Evolutionary conservation across 768 basidiomycete species (phyloP).

Genomic region (Suillus weaverae): DNA sequence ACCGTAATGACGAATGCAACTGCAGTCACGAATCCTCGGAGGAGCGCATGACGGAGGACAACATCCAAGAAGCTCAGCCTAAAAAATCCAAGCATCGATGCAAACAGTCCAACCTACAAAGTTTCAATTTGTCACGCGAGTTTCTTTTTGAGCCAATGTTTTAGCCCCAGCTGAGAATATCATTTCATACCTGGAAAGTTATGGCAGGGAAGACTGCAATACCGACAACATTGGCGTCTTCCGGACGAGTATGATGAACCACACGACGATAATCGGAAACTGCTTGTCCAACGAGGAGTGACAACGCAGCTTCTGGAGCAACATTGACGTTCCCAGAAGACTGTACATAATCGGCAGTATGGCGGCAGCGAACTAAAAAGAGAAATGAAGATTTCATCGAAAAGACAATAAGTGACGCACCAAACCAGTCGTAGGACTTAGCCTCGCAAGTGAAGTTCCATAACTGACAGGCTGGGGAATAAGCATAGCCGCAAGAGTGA

Average conservation of each 20-base stretch:
- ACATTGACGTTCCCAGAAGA: conserved; percentile 85
- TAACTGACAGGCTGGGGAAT: conserved; percentile 91
- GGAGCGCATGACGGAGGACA: conserved; percentile 82
- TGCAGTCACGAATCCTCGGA: conserved; percentile 86
- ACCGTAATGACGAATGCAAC: conserved; percentile 84
- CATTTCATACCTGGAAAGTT: conserved; percentile 74
- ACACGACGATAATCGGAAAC: conserved; percentile 64
- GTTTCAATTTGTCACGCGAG: neutral
- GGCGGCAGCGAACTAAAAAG: conserved; percentile 75
- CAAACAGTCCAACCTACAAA: conserved; percentile 77
- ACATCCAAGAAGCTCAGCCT: conserved; percentile 93
- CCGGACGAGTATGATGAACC: conserved; percentile 44
- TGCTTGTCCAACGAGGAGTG: conserved; percentile 85
- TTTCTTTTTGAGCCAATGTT: neutral
- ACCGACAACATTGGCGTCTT: conserved; percentile 49
- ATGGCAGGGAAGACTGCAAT: conserved; percentile 77
- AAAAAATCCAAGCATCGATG: conserved; percentile 83
- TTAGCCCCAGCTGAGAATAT: conserved; percentile 2
- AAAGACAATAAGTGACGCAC: conserved; percentile 41
- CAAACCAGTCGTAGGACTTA: conserved; percentile 83
- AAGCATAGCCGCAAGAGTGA: conserved; percentile 83
- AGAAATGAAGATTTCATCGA: neutral
- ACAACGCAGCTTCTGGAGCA: conserved; percentile 87
- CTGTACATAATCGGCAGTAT: conserved; percentile 87
- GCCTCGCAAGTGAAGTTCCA: conserved; percentile 83